Percentiles rank a stretch among this genome's conserved stretches.
phyloP scores from a whole-genome alignment of 2,329 filamentous ascomycete species.

The Cladosporium sp. region DNA sequence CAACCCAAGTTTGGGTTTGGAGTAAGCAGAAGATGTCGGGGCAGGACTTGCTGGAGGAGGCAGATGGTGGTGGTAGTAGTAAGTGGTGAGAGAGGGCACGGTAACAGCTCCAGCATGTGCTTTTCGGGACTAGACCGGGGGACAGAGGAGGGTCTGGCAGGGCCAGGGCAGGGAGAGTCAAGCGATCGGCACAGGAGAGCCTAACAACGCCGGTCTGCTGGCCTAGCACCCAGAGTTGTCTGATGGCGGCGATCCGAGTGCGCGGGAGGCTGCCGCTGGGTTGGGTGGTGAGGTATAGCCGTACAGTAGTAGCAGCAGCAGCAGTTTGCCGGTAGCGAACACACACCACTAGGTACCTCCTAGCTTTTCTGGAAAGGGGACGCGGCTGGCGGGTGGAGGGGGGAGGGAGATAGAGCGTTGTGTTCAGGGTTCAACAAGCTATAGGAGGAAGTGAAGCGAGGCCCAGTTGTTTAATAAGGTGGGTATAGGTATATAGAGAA shows the following conservation, averaged over 20 bases:
- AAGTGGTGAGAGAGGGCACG: not conserved
- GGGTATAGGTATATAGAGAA: too few relatives aligned
- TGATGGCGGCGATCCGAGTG: slow-evolving; percentile 5
- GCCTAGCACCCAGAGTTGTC: too few relatives aligned
- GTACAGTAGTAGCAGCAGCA: too few relatives aligned
- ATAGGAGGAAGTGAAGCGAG: not conserved
- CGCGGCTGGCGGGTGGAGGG: not conserved
- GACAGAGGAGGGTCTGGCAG: not conserved
- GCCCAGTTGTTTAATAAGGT: too few relatives aligned
- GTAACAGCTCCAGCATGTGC: slow-evolving; percentile 7
- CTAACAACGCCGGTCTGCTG: slow-evolving; percentile 8
- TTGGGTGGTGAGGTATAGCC: too few relatives aligned
- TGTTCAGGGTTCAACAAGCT: slow-evolving; percentile 10
- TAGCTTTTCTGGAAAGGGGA: too few relatives aligned
- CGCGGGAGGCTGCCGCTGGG: slow-evolving; percentile 5
- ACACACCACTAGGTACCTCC: too few relatives aligned
- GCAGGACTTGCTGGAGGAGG: slow-evolving; percentile 5
- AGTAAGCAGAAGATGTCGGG: slow-evolving; percentile 10
- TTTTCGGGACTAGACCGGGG: slow-evolving; percentile 9
- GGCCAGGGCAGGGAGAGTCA: not conserved
- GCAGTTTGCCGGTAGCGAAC: too few relatives aligned
- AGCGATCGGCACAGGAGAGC: slow-evolving; percentile 7
- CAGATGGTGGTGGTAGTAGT: not conserved
- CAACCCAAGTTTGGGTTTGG: slow-evolving; percentile 7
- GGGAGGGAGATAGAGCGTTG: not conserved